Evolutionary conservation across 345 rosid species (phyloP).

Genomic region (Syzygium aqueum): DNA sequence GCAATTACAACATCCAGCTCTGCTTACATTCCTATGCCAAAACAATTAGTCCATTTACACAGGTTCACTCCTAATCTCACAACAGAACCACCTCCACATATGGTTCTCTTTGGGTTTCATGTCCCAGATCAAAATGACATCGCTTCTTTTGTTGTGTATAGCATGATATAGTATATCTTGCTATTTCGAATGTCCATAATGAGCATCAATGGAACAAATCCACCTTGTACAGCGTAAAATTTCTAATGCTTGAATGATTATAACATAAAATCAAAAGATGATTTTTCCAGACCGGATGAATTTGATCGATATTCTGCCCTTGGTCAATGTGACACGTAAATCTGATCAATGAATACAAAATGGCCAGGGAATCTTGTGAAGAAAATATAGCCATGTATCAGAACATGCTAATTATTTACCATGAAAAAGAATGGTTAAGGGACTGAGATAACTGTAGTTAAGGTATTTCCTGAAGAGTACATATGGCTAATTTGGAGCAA

Average conservation of each 20-base stretch:
- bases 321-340: neutral
- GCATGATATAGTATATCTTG: accelerated
- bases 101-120: neutral
- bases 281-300: neutral
- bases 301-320: neutral
- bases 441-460: neutral
- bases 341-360: neutral
- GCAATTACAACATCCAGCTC: neutral
- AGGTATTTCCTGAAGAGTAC: neutral
- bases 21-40: neutral
- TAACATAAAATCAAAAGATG: neutral
- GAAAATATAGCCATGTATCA: neutral
- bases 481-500: neutral
- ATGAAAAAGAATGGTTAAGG: neutral
- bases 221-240: neutral
- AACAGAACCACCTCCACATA: neutral
- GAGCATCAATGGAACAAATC: neutral
- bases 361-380: neutral
- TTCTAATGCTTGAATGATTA: neutral
- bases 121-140: accelerated
- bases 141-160: neutral
- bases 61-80: neutral
- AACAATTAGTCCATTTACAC: neutral
- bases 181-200: neutral
- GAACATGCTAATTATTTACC: neutral